Evolutionary conservation across 257 asterid species (phyloP), one percentile per base, ranked within the genome.

Genomic region (Henckelia pumila): DNA sequence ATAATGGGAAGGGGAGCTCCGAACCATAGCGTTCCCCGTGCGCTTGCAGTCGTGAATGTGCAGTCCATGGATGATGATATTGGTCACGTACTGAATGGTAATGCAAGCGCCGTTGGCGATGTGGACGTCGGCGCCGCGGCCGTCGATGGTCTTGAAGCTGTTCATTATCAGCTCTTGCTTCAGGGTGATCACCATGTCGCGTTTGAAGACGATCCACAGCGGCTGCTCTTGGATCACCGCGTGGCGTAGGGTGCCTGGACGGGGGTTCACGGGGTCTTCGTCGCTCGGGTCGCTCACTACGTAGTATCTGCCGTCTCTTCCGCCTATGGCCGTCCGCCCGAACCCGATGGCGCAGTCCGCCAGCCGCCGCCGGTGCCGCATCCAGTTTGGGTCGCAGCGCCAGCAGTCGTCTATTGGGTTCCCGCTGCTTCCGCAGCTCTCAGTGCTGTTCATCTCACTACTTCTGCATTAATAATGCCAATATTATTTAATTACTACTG

Each of bases 391-490:
- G 71, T 89, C 91, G 73, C 96, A 87, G 0, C 98, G 84, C 96
- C 98, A 92, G 74, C 98, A 92, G 64, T 85, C 95, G 67, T 92
- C 98, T n/a, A 92, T 87, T 0, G 98, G 92, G 71, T 92, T 92
- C 6, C 95, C 95, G 3, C 82, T 80, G 3, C 82, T 80, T 14
- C 76, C 92, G 69, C 98, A 87, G 5, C 92, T 79, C 33, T 82
- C 88, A 0, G 92, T 91, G 82, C 84, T 81, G 78, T 91, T 91
- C n/a, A n/a, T n/a, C 49, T 79, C 76, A 40, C 79, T 84, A 8
- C 82, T 74, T 86, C 98, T 91, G 89, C 44, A 63, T 50, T 49
- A 67, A 56, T 49, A 67, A 56, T 30, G 32, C 19, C 21, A 68
- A 25, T 57, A 17, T 62, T 40, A 5, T 25, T 50, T 73, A 26